phyloP scores from a whole-genome alignment of 495 filamentous ascomycete genomes.

The Pseudomonodictys pantanalensis region DNA sequence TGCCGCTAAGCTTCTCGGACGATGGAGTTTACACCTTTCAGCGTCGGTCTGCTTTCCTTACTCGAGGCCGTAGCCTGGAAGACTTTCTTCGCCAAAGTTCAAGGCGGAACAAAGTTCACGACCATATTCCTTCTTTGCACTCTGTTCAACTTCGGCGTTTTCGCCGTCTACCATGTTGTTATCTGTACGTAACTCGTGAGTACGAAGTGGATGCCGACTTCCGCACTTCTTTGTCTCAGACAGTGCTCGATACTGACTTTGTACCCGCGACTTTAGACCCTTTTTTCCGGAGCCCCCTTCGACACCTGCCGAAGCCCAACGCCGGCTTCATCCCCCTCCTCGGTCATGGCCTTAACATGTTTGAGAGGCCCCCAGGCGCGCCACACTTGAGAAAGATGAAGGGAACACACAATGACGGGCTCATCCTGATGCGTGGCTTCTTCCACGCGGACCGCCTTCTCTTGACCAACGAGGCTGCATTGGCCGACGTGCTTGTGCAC shows the following conservation, averaged over 20 bases:
- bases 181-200: no score
- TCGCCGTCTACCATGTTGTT: slow-evolving; percentile 6
- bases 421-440: slow-evolving; percentile 35
- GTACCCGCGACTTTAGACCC: no score
- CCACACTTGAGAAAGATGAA: slow-evolving; percentile 25
- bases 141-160: slow-evolving; percentile 10
- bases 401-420: slow-evolving; percentile 35
- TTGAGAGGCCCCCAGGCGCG: slow-evolving; percentile 23
- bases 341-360: slow-evolving; percentile 30
- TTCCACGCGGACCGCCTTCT: slow-evolving; percentile 32
- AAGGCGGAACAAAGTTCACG: neutral
- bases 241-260: no score
- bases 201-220: no score
- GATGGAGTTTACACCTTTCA: slow-evolving; percentile 1
- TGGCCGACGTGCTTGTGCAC: slow-evolving; percentile 39
- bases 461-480: slow-evolving; percentile 29
- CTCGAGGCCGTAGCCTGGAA: slow-evolving; percentile 8
- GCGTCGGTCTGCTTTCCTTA: slow-evolving; percentile 13
- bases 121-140: slow-evolving; percentile 11
- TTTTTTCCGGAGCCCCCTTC: slow-evolving; percentile 30
- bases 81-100: slow-evolving; percentile 10
- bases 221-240: no score
- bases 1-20: no score
- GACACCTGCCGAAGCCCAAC: slow-evolving; percentile 29
- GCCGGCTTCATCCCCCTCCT: slow-evolving; percentile 20